phyloP scores from a whole-genome alignment of 1,284 basidiomycete species.

The Puccinia novopanici region DNA sequence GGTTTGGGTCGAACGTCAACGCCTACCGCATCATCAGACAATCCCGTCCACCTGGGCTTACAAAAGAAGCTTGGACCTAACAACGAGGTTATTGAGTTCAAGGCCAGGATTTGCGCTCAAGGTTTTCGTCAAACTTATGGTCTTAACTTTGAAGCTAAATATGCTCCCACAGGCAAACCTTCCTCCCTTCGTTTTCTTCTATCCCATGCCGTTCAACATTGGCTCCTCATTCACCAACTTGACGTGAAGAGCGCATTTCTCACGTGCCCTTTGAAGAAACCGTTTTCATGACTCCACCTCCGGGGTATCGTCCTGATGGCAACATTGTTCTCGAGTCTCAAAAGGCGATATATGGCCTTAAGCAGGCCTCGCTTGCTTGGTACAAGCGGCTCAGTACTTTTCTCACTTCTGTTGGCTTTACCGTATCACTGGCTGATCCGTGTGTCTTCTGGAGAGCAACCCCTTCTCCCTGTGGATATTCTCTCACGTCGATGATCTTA shows the following conservation, averaged over 20 bases:
- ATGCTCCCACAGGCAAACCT: not conserved
- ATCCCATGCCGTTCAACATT: conserved; percentile 13
- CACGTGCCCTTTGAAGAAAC: conserved; percentile 21
- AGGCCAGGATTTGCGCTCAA: not conserved
- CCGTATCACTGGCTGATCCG: not conserved
- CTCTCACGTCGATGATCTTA: conserved; percentile 20
- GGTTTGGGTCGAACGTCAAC: not conserved
- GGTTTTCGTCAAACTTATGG: no score
- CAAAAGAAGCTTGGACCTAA: conserved; percentile 16
- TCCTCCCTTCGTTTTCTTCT: conserved; percentile 15
- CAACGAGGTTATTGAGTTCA: not conserved
- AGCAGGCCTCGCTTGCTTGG: conserved; percentile 46
- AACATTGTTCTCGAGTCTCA: not conserved
- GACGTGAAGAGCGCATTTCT: conserved; percentile 18
- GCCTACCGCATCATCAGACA: not conserved
- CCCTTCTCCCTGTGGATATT: not conserved
- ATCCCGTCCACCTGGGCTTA: conserved; percentile 3
- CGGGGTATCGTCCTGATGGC: no score
- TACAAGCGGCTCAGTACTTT: no score
- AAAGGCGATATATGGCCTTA: conserved; percentile 50
- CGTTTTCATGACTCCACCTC: not conserved
- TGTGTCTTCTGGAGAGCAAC: not conserved
- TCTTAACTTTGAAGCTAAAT: not conserved
- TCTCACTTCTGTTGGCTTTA: no score
- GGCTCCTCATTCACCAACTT: not conserved